Conservation (phyloP, 2,329 filamentous ascomycete species). For the Alternaria ethzedia region DNA sequence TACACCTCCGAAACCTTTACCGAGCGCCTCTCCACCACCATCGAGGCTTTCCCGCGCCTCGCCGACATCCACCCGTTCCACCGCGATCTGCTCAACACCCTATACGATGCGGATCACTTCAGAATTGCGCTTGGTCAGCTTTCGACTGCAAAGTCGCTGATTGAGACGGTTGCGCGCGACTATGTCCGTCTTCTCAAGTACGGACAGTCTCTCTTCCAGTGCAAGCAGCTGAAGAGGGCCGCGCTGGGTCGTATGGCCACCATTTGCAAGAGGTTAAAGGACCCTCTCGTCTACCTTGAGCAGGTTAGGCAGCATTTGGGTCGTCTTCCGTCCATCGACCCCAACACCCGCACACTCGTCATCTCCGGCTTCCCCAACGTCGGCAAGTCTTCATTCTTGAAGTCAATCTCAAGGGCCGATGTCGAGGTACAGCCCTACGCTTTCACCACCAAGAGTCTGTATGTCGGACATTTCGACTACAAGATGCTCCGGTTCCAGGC, state of each 20-base stretch:
- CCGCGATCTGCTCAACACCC: conserved; percentile 88
- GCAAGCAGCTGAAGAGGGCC: conserved; percentile 97
- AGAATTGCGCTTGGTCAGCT: conserved; percentile 94
- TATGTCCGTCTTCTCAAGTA: conserved; percentile 97
- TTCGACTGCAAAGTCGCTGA: conserved; percentile 92
- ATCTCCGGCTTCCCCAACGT: conserved; percentile 95
- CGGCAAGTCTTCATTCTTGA: conserved; percentile 94
- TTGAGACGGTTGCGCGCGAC: conserved; percentile 94
- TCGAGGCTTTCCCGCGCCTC: conserved; percentile 86
- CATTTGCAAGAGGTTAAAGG: conserved; percentile 91
- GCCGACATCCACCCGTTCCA: conserved; percentile 96
- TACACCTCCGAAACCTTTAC: conserved; percentile 96
- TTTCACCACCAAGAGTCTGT: conserved; percentile 97
- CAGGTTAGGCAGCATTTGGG: conserved; percentile 96
- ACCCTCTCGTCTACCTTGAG: conserved; percentile 93
- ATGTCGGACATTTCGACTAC: conserved; percentile 98
- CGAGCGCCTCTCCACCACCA: conserved; percentile 88
- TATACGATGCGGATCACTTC: conserved; percentile 73
- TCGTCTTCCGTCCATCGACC: conserved; percentile 97
- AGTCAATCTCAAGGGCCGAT: conserved; percentile 90
- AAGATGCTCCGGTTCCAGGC: conserved; percentile 89
- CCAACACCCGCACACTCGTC: conserved; percentile 92
- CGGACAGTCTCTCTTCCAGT: conserved; percentile 89
- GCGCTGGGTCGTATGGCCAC: conserved; percentile 98
- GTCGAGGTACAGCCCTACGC: conserved; percentile 98